Evolutionary conservation across 192 early-diverging fungal species (phyloP).

Genomic region (Rhizoclosmatium globosum): DNA sequence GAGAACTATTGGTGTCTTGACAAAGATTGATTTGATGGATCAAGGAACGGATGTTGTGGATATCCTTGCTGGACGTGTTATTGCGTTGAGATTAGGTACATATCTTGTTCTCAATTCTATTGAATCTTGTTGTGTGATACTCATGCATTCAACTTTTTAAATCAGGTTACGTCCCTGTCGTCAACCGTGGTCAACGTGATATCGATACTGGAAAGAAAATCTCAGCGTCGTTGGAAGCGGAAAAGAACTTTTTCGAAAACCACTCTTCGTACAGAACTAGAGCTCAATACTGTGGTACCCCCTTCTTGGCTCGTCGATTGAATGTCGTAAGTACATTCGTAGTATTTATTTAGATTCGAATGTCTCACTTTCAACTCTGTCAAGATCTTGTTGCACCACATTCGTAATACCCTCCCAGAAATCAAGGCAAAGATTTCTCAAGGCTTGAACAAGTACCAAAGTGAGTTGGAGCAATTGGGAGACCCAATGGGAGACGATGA

Average conservation of each 20-base stretch:
- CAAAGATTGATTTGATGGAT: constrained; percentile 99
- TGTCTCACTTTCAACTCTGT: neutral
- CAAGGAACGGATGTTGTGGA: constrained; percentile 99
- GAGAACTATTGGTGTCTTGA: constrained; percentile 98
- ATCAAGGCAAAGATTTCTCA: constrained; percentile 97
- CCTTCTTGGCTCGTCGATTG: constrained; percentile 93
- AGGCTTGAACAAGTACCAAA: constrained; percentile 81
- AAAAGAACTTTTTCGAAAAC: constrained; percentile 93
- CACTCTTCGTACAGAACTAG: constrained; percentile 94
- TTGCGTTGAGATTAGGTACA: constrained; percentile 91
- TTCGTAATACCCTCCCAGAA: constrained; percentile 96
- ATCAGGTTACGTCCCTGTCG: constrained; percentile 96
- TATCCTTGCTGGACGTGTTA: constrained; percentile 96
- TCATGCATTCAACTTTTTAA: constrained; percentile 6
- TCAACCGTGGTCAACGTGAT: constrained; percentile 98
- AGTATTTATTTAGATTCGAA: neutral
- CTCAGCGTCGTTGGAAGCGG: constrained; percentile 83
- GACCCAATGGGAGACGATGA: constrained; percentile 89
- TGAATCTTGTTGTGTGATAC: too few relatives aligned
- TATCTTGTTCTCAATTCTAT: too few relatives aligned
- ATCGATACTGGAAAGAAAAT: constrained; percentile 95
- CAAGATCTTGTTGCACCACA: constrained; percentile 99
- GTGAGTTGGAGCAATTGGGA: constrained; percentile 89
- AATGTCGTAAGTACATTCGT: constrained; percentile 77
- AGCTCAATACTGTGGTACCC: constrained; percentile 98